Base-by-base conservation (phyloP, 2,329 filamentous ascomycete genomes). In the Alternaria brassicae region DNA sequence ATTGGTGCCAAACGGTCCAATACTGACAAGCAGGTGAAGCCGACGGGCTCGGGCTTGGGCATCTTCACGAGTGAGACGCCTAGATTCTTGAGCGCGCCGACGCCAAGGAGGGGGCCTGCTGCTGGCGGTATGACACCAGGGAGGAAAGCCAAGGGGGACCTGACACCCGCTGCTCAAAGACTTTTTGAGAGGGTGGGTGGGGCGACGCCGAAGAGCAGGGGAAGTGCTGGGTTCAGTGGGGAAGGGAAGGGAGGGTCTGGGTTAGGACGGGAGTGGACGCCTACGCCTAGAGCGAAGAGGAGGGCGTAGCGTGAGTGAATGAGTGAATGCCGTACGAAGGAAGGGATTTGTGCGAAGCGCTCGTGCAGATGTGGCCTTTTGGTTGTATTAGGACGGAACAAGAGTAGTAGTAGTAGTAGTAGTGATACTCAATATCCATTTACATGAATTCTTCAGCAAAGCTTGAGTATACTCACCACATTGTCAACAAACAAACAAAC, bases 81-180 rank as follows among this genome's bases (percentile, higher is more conserved):
- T 0, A 85, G 88, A n/a, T 90, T 91, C 8, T 86, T 84, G 66
- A 91, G 91, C 62, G 86, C 88, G 2, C 90, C 88, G 65, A 94
- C 91, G 21, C 91, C 92, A 7, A 36, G 12, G 8, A 48, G 17
- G 13, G 74, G 83, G 88, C 61, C 77, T 92, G 32, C 23, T 40
- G 88, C 88, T 81, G 61, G 34, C 13, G 58, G 49, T 4, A 48
- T 66, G 59, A 73, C 72, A 34, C 69, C 72, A 2, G 70, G 67
- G 37, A 52, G 62, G 19, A 72, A 87, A 84, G 63, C 87, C 83
- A 74, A 86, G 91, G 64, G 85, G 80, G 69, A 70, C 48, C 60
- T 77, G 72, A 95, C 91, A 25, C 92, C 92, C 4, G 92, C 92
- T 13, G 92, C 89, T 5, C 87, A 91, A 67, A 71, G 67, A 55